Evolutionary conservation across 2,329 filamentous ascomycete species (phyloP), one percentile per base, ranked within the genome.

Genomic region (Fusarium annulatum): DNA sequence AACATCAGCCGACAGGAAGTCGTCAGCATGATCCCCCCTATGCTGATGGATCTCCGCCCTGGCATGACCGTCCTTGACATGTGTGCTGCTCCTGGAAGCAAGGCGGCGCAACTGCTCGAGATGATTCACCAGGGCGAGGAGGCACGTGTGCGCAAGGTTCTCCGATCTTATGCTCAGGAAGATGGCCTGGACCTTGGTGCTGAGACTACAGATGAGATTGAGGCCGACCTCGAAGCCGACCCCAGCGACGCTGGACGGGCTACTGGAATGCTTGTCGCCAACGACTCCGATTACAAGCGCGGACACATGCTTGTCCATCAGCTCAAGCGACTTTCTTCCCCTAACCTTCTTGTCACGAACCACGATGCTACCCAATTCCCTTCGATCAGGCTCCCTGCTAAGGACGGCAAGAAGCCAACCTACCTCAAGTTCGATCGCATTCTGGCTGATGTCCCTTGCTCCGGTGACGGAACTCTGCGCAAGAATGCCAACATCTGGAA

Each of bases 361-460:
- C 96, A 99, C 85, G 96, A 99, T 82, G 96, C 96, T 46, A 98
- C 95, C 9, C 91, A 97, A 82, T 99, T 95, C 83, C 96, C 96
- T 6, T 95, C 95, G 2, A 94, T 99, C 79, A 94, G 93, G 80
- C 88, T 98, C n/a, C 91, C 91, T 18, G 85, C 87, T 7, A 82
- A 86, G 39, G 84, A 87, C n/a, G 80, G 86, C 26, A 87, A 89
- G 72, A 84, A 86, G 74, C 88, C 88, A 68, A 87, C 89, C 75
- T 98, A 97, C 82, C 90, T 99, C 69, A 98, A 98, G 85, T 99
- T 98, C 78, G 96, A 99, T 82, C 92, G 96, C 71, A 97, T 99
- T 71, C 86, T 99, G 64, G 96, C 96, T 49, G 96, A 99, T 84
- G 96, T 99, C 1, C 96, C 96, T 49, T 99, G 96, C 86, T 97